These are phyloP conservation scores for Ophiosphaerella narmari DNA, from an alignment of 2,329 filamentous ascomycete species.

Conservation along the genomic window DNA sequence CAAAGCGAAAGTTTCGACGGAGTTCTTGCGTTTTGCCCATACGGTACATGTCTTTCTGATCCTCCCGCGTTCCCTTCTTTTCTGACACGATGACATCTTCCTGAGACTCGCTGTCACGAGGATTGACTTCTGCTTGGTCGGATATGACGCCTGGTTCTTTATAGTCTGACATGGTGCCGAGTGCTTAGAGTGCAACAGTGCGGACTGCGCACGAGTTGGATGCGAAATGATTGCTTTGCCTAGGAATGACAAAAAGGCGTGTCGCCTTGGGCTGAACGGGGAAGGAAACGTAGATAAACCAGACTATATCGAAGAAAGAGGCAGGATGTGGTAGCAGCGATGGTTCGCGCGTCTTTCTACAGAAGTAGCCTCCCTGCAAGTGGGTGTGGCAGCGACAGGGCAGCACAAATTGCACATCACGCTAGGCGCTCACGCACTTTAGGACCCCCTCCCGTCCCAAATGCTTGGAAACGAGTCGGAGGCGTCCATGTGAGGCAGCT, in stretches of 20 bases:
- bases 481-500: neutral
- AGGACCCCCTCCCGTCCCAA: neutral
- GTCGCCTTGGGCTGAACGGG: no score
- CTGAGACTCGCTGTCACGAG: conserved; percentile 13
- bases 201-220: no score
- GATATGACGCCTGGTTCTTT: no score
- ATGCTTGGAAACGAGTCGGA: neutral
- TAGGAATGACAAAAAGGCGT: no score
- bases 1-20: conserved; percentile 30
- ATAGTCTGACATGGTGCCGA: no score
- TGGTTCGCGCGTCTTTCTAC: neutral
- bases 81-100: conserved; percentile 13
- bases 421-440: neutral
- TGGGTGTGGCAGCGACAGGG: neutral
- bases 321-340: neutral
- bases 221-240: no score
- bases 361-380: neutral
- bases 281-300: no score
- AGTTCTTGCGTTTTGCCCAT: conserved; percentile 37
- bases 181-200: no score
- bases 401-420: neutral
- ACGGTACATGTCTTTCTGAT: conserved; percentile 32
- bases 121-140: conserved; percentile 1
- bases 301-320: neutral
- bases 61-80: conserved; percentile 23